Base-by-base conservation (phyloP, 345 rosid species). In the Angophora floribunda region DNA sequence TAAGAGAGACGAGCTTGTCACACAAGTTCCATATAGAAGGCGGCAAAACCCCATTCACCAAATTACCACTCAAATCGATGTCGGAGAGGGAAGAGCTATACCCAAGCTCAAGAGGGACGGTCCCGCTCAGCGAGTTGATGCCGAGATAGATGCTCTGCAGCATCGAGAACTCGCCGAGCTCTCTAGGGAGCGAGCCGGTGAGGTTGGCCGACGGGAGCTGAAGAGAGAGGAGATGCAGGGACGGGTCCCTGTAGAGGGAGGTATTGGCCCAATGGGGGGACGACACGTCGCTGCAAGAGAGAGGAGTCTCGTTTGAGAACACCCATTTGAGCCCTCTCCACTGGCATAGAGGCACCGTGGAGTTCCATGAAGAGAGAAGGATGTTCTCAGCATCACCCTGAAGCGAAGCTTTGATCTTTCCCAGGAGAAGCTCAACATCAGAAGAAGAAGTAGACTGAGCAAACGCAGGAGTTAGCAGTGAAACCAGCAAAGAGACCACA, bases 241-340 rank as follows among this genome's bases (percentile, higher is more conserved):
- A 94, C 14, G 98, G 95, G 93, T 96, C 96, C 87, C 91, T 94
- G 89, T 86, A 93, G 86, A 98, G 94, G 89, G 99, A 90, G 50
- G 88, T 82, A 89, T 94, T 96, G 22, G 97, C 87, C 99, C 97
- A 94, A 75, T 95, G 94, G 12, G 96, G 95, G 32, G 96, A 92
- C 87, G 96, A 93, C 87, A 94, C 87, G 88, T 95, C 96, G 24
- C 53, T 86, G 85, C 99, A 98, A 51, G 92, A 88, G 87, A 93
- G 94, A 92, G 93, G 93, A 93, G 30, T 75, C 84, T 14, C 84
- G 84, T 75, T 1, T 22, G 84, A 75, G 84, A 75, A 19, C 61
- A 95, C 97, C 99, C 99, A 98, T 92, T 97, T 95, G 87, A 98
- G 96, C 36, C 99, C 99, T 91, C 98, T 92, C 99, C 99, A 98